Evolutionary conservation across 805 yeast genomes (phyloP), one percentile per base, ranked within the genome.

Genomic region (Monosporozyma solicola): DNA sequence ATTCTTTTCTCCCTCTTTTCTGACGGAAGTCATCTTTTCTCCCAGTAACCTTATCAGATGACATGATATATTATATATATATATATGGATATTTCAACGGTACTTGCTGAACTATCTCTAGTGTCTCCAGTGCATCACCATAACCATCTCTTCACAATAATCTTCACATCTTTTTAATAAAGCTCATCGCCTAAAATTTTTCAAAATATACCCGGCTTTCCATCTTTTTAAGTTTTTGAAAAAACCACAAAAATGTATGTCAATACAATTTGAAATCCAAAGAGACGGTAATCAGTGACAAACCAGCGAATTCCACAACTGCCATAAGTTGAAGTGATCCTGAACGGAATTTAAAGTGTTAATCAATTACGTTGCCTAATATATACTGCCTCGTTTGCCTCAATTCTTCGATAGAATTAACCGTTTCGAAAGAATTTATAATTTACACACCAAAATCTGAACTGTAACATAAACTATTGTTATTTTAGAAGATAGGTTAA

Each of bases 1-100:
- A 62, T 55, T 82, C 82, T 50, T 74, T 74, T 65, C 94, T 75
- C 2, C 92, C 94, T 56, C 70, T 56, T 56, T 74, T 72, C 45
- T 61, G 59, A n/a, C 25, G 29, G 16, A 43, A 43, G 5, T n/a
- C 31, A 43, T 43, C 31, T 24, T 25, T 43, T 3, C 29, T 39
- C 5, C 20, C 43, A 39, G 25, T 10, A 20, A 8, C 25, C 13
- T 39, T 20, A 39, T 20, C 20, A 6, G 43, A 39, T 6, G 43
- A 39, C 43, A 39, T 39, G 3, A 5, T 35, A 4, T 13, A 3
- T 35, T 13, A 3, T 35, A 13, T 15, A 35, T 13, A 5, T 15
- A n/a, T 35, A 13, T 13, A 8, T 35, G 39, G 37, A 11, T 33
- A 13, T 33, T n/a, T 33, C 5, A 33, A 5, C 39, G 2, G 7